Percentiles rank a stretch among this genome's conserved stretches.
Conservation (phyloP, 176 grass and related monocot genomes). For the Urochloa ruziziensis region DNA sequence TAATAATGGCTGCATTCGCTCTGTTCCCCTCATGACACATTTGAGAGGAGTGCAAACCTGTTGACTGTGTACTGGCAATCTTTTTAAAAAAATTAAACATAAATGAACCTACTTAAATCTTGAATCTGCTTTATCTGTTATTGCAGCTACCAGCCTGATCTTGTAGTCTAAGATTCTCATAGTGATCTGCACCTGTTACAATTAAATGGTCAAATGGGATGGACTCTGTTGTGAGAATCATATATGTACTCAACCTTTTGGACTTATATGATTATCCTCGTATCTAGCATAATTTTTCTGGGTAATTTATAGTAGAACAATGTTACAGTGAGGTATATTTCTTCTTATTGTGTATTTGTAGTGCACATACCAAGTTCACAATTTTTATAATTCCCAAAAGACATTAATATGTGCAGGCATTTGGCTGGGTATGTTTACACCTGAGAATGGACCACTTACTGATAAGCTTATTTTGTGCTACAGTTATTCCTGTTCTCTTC, state of each 20-base stretch:
- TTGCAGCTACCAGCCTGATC: background rate
- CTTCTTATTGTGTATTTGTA: background rate
- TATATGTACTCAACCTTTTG: background rate
- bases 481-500: constrained; percentile 99
- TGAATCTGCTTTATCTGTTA: background rate
- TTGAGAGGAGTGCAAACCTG: background rate
- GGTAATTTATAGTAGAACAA: background rate
- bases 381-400: background rate
- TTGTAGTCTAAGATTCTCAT: background rate
- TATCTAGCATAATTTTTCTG: background rate
- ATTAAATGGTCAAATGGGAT: background rate
- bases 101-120: background rate
- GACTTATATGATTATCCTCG: background rate
- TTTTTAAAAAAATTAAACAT: background rate
- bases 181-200: background rate
- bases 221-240: background rate
- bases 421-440: background rate
- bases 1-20: background rate
- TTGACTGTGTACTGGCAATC: background rate
- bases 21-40: background rate
- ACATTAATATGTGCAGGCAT: background rate
- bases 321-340: background rate
- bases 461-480: constrained; percentile 60
- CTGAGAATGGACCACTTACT: constrained; percentile 35
- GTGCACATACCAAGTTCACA: background rate